These are phyloP conservation scores for Phytophthora quininea DNA, from an alignment of 352 stramenopile genomes.

Conservation along the genomic window DNA sequence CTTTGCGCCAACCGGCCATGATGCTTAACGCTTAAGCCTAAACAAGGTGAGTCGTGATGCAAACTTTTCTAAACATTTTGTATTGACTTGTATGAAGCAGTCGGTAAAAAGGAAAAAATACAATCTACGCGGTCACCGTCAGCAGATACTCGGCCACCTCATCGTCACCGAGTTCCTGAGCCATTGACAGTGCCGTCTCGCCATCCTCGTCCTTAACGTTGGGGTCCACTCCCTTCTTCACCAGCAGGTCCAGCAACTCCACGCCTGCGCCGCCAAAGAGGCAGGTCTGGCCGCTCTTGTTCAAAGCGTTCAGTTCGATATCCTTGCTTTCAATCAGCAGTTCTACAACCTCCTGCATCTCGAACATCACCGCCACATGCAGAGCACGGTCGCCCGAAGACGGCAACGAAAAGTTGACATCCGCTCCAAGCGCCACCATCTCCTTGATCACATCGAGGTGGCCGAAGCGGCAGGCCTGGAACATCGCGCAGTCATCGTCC, in stretches of 20 bases:
- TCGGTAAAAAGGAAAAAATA: conserved; percentile 18
- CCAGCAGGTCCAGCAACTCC: conserved; percentile 66
- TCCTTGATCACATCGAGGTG: conserved; percentile 75
- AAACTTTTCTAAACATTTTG: conserved; percentile 6
- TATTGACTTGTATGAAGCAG: not conserved
- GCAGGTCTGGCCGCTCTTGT: conserved; percentile 76
- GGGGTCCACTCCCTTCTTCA: conserved; percentile 69
- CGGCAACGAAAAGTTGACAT: conserved; percentile 75
- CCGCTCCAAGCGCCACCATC: conserved; percentile 71
- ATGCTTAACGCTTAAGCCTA: conserved; percentile 6
- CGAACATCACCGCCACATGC: conserved; percentile 84
- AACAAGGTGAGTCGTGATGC: conserved; percentile 3
- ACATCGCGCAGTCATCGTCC: conserved; percentile 77
- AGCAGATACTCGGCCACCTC: conserved; percentile 73
- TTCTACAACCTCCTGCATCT: conserved; percentile 84
- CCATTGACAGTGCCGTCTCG: conserved; percentile 77
- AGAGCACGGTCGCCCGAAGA: conserved; percentile 72
- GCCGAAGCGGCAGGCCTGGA: conserved; percentile 77
- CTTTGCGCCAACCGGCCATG: conserved; percentile 28
- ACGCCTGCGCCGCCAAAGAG: conserved; percentile 83
- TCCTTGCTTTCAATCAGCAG: conserved; percentile 55
- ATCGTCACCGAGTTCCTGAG: conserved; percentile 73
- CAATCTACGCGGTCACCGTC: conserved; percentile 35
- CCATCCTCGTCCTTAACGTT: conserved; percentile 64
- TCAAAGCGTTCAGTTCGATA: conserved; percentile 72